Conservation (phyloP, 164 flowering plant species). For the Pachysandra terminalis region DNA sequence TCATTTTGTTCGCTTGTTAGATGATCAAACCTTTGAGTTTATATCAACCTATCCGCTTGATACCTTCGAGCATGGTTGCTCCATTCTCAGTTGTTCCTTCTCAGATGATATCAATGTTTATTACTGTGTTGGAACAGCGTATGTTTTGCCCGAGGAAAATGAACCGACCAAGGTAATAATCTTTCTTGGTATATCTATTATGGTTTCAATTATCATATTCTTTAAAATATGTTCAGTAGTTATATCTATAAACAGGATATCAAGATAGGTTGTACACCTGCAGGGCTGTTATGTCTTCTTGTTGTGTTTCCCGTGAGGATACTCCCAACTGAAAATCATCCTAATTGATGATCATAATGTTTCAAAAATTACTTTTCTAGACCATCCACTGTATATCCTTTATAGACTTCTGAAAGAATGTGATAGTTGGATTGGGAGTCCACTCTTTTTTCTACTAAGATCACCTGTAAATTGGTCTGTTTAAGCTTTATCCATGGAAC, state of each 20-base stretch:
- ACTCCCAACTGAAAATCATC: neutral
- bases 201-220: neutral
- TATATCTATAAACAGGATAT: neutral
- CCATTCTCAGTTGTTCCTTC: slow-evolving; percentile 95
- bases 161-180: slow-evolving; percentile 80
- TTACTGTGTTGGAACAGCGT: slow-evolving; percentile 94
- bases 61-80: slow-evolving; percentile 83
- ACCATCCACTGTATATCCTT: too few species aligned
- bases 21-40: slow-evolving; percentile 69
- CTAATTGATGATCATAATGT: too few species aligned
- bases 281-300: neutral
- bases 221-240: too few species aligned
- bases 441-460: too few species aligned
- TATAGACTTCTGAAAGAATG: too few species aligned
- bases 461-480: too few species aligned
- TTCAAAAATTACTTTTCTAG: too few species aligned
- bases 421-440: too few species aligned
- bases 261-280: neutral
- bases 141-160: slow-evolving; percentile 91
- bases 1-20: slow-evolving; percentile 59
- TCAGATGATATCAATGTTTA: slow-evolving; percentile 84
- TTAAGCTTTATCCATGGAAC: too few species aligned
- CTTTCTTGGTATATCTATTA: slow-evolving; percentile 1
- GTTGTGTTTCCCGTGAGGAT: neutral
- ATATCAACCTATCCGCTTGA: slow-evolving; percentile 69